phyloP scores from a whole-genome alignment of 2,329 filamentous ascomycete genomes.

The Plectosphaerella sp. region DNA sequence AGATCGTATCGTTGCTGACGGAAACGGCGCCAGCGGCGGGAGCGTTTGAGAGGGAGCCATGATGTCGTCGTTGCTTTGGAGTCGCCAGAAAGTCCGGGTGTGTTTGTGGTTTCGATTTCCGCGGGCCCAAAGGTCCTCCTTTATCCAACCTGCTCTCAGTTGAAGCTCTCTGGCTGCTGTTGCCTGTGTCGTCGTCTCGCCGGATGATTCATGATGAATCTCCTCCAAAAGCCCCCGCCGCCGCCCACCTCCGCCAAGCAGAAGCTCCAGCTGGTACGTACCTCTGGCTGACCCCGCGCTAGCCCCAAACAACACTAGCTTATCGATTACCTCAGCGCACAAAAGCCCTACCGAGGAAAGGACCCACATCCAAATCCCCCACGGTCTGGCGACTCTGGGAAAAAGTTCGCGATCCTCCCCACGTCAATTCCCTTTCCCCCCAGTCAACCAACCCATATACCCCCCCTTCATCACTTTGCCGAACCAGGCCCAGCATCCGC shows the following conservation, averaged over 20 bases:
- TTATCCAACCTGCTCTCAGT: neutral
- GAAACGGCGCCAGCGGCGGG: slow-evolving; percentile 75
- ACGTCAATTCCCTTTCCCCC: neutral
- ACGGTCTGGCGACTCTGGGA: neutral
- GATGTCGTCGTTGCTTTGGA: neutral
- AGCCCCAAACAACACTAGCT: neutral
- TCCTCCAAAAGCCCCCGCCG: neutral
- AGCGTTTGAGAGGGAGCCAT: slow-evolving; percentile 39
- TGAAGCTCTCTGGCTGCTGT: neutral
- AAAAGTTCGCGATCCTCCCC: slow-evolving; percentile 12
- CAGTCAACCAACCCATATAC: slow-evolving; percentile 11
- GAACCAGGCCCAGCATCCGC: slow-evolving; percentile 45
- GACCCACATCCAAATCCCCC: slow-evolving; percentile 4
- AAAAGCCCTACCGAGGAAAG: slow-evolving; percentile 11
- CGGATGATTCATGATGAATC: slow-evolving; percentile 33
- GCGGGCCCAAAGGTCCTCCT: neutral
- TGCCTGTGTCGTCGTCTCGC: slow-evolving; percentile 16
- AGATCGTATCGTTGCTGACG: slow-evolving; percentile 61
- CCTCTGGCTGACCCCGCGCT: neutral
- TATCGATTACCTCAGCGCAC: neutral
- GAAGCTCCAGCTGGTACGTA: neutral
- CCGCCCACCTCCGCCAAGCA: neutral
- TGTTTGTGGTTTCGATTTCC: neutral
- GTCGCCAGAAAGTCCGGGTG: neutral
- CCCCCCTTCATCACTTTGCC: slow-evolving; percentile 74